Base-by-base conservation (phyloP, 768 basidiomycete genomes). In the Phaeolepiota aurea region DNA sequence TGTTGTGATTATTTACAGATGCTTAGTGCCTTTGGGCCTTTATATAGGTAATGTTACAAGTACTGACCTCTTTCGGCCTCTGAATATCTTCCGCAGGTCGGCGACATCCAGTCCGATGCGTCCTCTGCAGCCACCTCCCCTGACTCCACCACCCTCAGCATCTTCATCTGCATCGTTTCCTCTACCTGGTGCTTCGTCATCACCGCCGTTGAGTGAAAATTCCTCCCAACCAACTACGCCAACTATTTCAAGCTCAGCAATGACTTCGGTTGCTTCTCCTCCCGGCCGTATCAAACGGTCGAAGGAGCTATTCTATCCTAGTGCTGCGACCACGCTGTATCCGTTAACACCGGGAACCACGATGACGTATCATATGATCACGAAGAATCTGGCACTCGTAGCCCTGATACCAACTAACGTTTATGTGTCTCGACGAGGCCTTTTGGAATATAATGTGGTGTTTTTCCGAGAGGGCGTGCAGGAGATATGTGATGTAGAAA, bases 1-100 rank as follows among this genome's bases (percentile, higher is more conserved):
- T 93, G 89, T 53, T 90, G 86, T 47, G 91, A 97, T 53, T 97
- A 91, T 53, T 68, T 97, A 16, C 79, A 79, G 42, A 89, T 88
- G 70, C 71, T 94, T 41, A 85, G 82, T 48, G 78, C 88, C 1
- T 91, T 96, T 48, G 81, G 86, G 32, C 76, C 83, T 12, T 56
- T 98, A 20, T 98, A 93, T 68, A 81, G 76, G 93, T 91, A 54
- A 21, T 65, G 39, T 37, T 20, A 13, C 22, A 18, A 15, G n/a
- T 28, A 28, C 25, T 28, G 7, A 15, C 22, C 40, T 33, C 4
- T 42, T 31, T 15, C 15, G 35, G 23, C 42, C 16, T 3, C 20
- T 13, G 18, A 32, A 31, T 38, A 43, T 34, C 33, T 39, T 32
- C 28, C 40, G 10, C 45, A 64, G 60, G 54, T 58, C 63, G 43